These are phyloP conservation scores for Tricholoma terreum DNA, from an alignment of 768 basidiomycete species.

Conservation along the genomic window DNA sequence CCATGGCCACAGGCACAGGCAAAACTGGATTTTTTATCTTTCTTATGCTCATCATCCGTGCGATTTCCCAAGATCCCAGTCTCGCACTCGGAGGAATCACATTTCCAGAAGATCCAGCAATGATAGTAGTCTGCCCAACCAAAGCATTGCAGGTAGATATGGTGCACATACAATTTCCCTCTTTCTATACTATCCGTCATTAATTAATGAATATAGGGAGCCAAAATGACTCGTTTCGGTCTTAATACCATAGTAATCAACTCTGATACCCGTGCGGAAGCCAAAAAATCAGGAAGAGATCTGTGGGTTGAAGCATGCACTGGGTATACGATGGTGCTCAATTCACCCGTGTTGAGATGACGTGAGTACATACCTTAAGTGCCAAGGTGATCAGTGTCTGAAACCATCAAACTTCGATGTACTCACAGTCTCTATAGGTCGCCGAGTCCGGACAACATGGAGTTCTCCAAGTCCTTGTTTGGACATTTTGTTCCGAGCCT, in stretches of 20 bases:
- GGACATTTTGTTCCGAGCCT: neutral
- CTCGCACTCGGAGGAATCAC: conserved; percentile 3
- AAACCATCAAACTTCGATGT: neutral
- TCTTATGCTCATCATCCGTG: conserved; percentile 16
- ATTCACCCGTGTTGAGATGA: conserved; percentile 19
- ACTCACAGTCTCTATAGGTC: neutral
- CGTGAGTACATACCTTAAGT: conserved; percentile 8
- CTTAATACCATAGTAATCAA: conserved; percentile 20
- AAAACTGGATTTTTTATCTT: conserved; percentile 19
- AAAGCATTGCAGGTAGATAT: conserved; percentile 21
- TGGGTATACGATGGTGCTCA: conserved; percentile 14
- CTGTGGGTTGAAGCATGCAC: conserved; percentile 16
- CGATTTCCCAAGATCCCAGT: conserved; percentile 13
- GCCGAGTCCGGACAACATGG: neutral
- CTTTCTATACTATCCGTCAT: neutral
- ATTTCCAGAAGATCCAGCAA: conserved; percentile 18
- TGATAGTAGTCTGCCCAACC: conserved; percentile 23
- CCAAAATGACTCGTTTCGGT: conserved; percentile 8
- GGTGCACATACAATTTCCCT: conserved; percentile 6
- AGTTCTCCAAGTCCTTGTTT: neutral
- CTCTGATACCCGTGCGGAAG: conserved; percentile 10
- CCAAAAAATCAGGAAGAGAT: conserved; percentile 3
- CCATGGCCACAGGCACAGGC: conserved; percentile 16
- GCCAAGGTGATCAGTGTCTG: too few relatives aligned
- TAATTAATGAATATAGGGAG: neutral